A percentile compares a stretch with the other conserved stretches of the same genome.
These are phyloP conservation scores for Podosphaera fusca DNA, from an alignment of 2,329 filamentous ascomycete species.

Conservation along the genomic window DNA sequence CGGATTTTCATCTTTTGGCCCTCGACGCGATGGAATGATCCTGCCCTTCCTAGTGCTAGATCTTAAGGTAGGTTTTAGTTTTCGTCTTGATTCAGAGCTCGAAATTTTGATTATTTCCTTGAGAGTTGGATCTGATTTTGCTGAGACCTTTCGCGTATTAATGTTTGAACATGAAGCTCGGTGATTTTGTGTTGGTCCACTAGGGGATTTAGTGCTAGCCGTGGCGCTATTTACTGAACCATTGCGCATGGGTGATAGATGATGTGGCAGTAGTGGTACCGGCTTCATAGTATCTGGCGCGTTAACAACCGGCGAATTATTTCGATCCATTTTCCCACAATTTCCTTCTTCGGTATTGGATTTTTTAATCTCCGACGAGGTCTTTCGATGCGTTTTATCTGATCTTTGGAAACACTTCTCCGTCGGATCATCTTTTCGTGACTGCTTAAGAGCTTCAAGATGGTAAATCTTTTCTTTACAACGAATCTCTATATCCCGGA, in stretches of 20 bases:
- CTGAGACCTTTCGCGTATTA: constrained; percentile 1
- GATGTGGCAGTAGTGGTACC: constrained; percentile 27
- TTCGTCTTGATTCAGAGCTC: constrained; percentile 33
- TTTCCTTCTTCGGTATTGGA: constrained; percentile 11
- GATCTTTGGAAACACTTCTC: constrained; percentile 4
- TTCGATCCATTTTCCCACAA: constrained; percentile 33
- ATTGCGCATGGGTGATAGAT: constrained; percentile 18
- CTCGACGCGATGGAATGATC: constrained; percentile 15
- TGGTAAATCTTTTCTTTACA: constrained; percentile 86
- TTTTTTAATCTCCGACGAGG: constrained; percentile 12
- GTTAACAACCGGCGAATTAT: constrained; percentile 55
- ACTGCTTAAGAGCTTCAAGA: constrained; percentile 54
- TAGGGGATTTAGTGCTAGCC: no score
- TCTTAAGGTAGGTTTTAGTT: constrained; percentile 37
- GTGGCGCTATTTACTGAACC: background rate
- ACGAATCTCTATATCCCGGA: constrained; percentile 66
- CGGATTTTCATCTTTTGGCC: constrained; percentile 19
- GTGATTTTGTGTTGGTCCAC: background rate
- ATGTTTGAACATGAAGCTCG: constrained; percentile 7
- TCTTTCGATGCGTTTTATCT: constrained; percentile 14
- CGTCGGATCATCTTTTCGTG: constrained; percentile 23
- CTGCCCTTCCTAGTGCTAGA: constrained; percentile 24
- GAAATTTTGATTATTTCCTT: constrained; percentile 23
- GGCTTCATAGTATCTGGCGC: constrained; percentile 67
- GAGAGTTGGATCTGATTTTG: constrained; percentile 9